Evolutionary conservation across 331 rosid species (phyloP).

Genomic region (Quercus tomentella): DNA sequence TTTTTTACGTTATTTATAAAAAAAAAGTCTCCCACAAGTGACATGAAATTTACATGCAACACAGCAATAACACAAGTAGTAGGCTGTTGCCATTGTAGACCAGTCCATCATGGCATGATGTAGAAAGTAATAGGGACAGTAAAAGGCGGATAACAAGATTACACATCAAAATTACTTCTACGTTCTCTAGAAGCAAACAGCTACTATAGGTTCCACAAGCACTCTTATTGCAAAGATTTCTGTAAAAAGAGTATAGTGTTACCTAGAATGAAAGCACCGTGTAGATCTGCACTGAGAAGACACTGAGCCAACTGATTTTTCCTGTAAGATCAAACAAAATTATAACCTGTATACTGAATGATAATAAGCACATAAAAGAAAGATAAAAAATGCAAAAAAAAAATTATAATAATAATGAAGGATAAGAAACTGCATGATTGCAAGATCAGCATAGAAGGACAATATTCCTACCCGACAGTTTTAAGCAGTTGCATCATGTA

Average conservation of each 20-base stretch:
- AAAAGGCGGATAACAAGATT: background rate
- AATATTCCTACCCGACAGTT: conserved; percentile 44
- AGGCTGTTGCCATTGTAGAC: background rate
- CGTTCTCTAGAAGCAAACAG: background rate
- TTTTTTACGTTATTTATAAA: too few relatives aligned
- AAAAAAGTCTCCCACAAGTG: too few relatives aligned
- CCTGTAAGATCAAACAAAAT: conserved; percentile 44
- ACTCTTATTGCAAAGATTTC: background rate
- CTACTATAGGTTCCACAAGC: background rate
- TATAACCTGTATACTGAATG: background rate
- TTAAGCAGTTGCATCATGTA: conserved; percentile 49
- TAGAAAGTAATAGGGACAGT: background rate
- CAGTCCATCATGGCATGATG: background rate
- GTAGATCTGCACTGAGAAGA: conserved; percentile 78
- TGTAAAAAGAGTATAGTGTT: conserved; percentile 1
- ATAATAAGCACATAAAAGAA: background rate
- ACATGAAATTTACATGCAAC: background rate
- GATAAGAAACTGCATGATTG: background rate
- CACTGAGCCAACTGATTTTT: conserved; percentile 67
- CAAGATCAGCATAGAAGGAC: conserved; percentile 8
- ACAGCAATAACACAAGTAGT: background rate
- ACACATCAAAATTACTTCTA: background rate
- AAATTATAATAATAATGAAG: background rate
- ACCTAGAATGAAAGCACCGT: conserved; percentile 84
- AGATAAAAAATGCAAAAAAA: background rate